Evolutionary conservation across 2,329 filamentous ascomycete genomes (phyloP).

Genomic region (Alternaria ethzedia): DNA sequence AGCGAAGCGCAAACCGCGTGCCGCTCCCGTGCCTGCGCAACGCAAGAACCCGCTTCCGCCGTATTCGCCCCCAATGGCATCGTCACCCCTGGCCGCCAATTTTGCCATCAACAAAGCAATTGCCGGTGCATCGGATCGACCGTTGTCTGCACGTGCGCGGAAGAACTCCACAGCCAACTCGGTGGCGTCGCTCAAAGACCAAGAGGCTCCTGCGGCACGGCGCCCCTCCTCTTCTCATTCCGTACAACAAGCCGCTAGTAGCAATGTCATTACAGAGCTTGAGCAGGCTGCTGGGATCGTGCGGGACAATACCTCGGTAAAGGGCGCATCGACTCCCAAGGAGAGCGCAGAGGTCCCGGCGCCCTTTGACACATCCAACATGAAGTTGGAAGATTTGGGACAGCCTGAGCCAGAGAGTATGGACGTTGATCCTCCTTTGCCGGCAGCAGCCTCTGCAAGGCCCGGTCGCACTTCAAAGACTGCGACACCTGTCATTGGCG

Average conservation of each 20-base stretch:
- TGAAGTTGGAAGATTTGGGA: constrained; percentile 60
- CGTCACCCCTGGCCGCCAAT: constrained; percentile 75
- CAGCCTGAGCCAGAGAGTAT: constrained; percentile 51
- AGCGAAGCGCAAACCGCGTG: constrained; percentile 73
- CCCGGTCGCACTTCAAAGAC: constrained; percentile 55
- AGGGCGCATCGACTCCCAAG: constrained; percentile 39
- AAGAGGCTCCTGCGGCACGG: constrained; percentile 50
- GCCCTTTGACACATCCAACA: constrained; percentile 57
- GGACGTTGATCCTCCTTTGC: constrained; percentile 40
- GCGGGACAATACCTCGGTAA: constrained; percentile 31
- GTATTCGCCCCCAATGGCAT: constrained; percentile 73
- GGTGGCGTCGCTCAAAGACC: constrained; percentile 54
- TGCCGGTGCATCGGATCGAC: constrained; percentile 57
- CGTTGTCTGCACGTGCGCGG: constrained; percentile 73
- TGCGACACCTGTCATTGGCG: constrained; percentile 54
- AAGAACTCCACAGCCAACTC: constrained; percentile 67
- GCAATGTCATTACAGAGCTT: constrained; percentile 39
- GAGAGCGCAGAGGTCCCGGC: constrained; percentile 32
- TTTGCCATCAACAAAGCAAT: constrained; percentile 65
- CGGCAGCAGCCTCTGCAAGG: constrained; percentile 40
- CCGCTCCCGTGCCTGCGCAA: constrained; percentile 69
- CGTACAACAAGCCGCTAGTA: constrained; percentile 32
- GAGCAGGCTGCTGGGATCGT: constrained; percentile 40
- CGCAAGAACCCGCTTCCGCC: constrained; percentile 71
- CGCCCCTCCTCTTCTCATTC: constrained; percentile 49